These are phyloP conservation scores for Cardiospermum halicacabum DNA, from an alignment of 345 rosid genomes.

Conservation along the genomic window DNA sequence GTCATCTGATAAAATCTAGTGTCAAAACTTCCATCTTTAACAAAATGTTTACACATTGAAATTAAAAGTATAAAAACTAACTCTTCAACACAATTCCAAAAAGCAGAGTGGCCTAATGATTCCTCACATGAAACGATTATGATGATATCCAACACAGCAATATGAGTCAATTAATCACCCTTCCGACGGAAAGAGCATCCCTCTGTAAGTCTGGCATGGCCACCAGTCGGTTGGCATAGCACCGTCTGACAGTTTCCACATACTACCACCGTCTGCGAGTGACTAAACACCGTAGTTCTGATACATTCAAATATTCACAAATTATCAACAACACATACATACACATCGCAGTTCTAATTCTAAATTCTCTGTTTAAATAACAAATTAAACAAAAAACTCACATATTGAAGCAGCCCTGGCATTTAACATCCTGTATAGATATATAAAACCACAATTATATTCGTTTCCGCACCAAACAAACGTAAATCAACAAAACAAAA, in stretches of 20 bases:
- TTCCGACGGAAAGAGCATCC: no score
- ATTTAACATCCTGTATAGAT: conserved; percentile 43
- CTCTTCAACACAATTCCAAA: no score
- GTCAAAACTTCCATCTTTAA: no score
- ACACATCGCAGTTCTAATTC: no score
- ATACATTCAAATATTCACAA: not conserved
- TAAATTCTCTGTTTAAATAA: no score
- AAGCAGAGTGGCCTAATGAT: not conserved
- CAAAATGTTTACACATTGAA: no score
- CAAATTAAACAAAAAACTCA: not conserved
- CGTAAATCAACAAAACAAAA: no score
- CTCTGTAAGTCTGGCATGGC: conserved; percentile 44
- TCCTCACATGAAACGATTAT: not conserved
- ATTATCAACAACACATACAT: not conserved
- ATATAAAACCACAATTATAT: not conserved
- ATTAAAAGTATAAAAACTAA: no score
- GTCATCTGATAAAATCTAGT: no score
- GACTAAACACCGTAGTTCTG: conserved; percentile 58
- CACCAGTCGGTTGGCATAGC: conserved; percentile 59
- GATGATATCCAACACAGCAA: conserved; percentile 3
- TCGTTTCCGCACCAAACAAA: not conserved
- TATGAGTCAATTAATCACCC: no score
- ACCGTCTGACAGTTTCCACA: conserved; percentile 59
- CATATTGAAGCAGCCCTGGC: conserved; percentile 63
- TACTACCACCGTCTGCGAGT: conserved; percentile 57